phyloP scores from a whole-genome alignment of 305 asterid species.

The Salvia sclarea region DNA sequence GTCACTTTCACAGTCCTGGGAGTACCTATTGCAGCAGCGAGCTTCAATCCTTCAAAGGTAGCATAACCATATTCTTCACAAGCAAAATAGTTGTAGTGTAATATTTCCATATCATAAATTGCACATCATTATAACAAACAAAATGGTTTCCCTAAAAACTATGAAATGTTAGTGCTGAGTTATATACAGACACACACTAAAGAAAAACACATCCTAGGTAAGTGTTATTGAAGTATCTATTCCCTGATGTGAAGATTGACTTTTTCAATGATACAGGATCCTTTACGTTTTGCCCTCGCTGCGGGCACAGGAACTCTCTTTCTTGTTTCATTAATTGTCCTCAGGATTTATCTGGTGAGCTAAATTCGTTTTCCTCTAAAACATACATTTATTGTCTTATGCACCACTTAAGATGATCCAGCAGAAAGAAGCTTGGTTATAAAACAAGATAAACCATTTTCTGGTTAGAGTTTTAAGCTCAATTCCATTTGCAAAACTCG shows the following conservation, averaged over 20 bases:
- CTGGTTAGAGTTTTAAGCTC: background rate
- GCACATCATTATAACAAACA: background rate
- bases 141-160: background rate
- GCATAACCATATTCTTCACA: background rate
- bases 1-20: constrained; percentile 82
- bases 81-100: background rate
- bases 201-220: background rate
- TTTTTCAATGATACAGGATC: constrained; percentile 61
- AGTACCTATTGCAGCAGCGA: constrained; percentile 84
- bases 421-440: background rate
- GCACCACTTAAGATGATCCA: background rate
- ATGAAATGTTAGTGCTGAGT: background rate
- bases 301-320: constrained; percentile 85
- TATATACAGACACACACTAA: background rate
- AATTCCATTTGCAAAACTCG: background rate
- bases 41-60: constrained; percentile 83
- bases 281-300: constrained; percentile 66
- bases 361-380: background rate
- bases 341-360: constrained; percentile 86
- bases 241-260: constrained; percentile 6
- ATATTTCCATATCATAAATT: background rate
- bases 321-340: constrained; percentile 71
- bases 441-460: background rate
- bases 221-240: background rate
- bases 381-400: background rate